Conservation (phyloP, 129 eudicot genomes). For the Escallonia herrerae region DNA sequence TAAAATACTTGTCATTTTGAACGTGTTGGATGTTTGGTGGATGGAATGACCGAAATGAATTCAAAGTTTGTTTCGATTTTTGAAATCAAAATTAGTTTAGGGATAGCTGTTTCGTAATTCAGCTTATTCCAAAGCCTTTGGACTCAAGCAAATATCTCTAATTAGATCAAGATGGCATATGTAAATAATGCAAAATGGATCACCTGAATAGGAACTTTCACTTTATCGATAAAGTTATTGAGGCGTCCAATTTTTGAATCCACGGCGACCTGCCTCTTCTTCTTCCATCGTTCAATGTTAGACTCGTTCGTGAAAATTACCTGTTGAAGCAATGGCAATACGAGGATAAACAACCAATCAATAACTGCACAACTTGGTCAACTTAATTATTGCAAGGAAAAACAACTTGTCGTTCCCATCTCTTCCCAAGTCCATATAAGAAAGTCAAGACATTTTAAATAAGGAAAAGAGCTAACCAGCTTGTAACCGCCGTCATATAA, state of each 20-base stretch:
- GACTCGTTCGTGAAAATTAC: constrained; percentile 96
- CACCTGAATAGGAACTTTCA: constrained; percentile 84
- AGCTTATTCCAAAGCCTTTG: no score
- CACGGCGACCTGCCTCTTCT: constrained; percentile 87
- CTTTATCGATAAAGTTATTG: constrained; percentile 59
- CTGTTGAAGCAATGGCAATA: constrained; percentile 19
- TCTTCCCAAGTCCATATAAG: not conserved
- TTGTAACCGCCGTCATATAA: constrained; percentile 82
- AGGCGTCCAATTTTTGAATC: constrained; percentile 94
- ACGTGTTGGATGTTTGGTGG: no score
- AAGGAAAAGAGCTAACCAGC: constrained; percentile 44
- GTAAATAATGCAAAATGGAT: not conserved
- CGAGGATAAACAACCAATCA: no score
- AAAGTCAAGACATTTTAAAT: not conserved
- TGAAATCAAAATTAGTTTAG: no score
- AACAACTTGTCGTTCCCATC: not conserved
- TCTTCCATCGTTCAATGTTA: constrained; percentile 93
- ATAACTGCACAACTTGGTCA: no score
- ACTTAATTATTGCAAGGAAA: no score
- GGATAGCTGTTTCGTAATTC: no score
- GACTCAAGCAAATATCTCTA: no score
- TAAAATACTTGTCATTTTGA: no score
- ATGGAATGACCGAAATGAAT: no score
- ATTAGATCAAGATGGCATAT: no score
- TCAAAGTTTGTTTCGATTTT: no score